Conservation (phyloP, 176 grass and related monocot species). For the Cymbopogon citratus region DNA sequence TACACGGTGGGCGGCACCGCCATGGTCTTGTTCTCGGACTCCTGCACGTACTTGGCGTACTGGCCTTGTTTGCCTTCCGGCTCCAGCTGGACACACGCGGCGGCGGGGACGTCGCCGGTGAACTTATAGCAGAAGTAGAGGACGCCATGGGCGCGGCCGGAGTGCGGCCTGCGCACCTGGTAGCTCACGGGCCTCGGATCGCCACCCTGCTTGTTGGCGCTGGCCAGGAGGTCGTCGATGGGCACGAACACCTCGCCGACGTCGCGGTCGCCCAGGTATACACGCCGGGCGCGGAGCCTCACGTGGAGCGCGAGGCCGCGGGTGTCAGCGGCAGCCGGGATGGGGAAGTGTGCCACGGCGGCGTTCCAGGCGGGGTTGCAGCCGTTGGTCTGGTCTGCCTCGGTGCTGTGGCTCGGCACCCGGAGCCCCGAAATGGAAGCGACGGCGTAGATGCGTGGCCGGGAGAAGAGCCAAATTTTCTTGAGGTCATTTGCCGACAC, state of each 20-base stretch:
- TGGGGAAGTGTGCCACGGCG: slow-evolving; percentile 24
- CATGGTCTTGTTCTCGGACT: background rate
- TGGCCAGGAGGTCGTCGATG: slow-evolving; percentile 43
- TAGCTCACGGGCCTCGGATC: slow-evolving; percentile 49
- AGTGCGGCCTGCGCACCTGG: slow-evolving; percentile 50
- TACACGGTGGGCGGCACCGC: background rate
- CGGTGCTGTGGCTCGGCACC: slow-evolving; percentile 34
- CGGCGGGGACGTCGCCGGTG: background rate
- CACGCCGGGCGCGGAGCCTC: slow-evolving; percentile 31
- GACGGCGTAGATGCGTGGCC: slow-evolving; percentile 59
- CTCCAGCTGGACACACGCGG: background rate
- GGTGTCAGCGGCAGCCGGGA: slow-evolving; percentile 21
- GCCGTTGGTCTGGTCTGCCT: slow-evolving; percentile 37
- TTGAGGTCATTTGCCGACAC: slow-evolving; percentile 75
- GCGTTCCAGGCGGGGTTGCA: slow-evolving; percentile 51
- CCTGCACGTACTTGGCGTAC: slow-evolving; percentile 2
- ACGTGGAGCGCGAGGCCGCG: slow-evolving; percentile 46
- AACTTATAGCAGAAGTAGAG: slow-evolving; percentile 65
- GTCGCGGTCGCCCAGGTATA: slow-evolving; percentile 39
- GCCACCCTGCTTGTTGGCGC: background rate
- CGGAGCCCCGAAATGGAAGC: slow-evolving; percentile 50
- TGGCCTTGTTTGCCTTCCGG: background rate
- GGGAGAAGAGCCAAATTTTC: slow-evolving; percentile 55
- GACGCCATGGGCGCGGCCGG: slow-evolving; percentile 54
- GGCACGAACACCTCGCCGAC: slow-evolving; percentile 65